Conservation (phyloP, 2,329 filamentous ascomycete species). For the Fusarium avenaceum region DNA sequence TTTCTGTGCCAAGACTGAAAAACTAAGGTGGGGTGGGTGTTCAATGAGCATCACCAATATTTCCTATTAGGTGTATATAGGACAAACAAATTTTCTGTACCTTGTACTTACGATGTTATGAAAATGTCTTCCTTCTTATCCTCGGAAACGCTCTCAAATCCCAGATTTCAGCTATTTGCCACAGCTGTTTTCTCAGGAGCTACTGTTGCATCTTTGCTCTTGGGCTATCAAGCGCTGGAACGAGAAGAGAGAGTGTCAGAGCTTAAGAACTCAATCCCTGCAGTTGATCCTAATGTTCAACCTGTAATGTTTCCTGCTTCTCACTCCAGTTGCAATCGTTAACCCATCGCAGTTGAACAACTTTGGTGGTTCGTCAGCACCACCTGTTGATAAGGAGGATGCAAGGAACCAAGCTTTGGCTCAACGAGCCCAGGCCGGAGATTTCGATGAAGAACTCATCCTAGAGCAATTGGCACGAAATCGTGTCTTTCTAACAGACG, state of each 20-base stretch:
- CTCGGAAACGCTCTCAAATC: slow-evolving; percentile 59
- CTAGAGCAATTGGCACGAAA: slow-evolving; percentile 95
- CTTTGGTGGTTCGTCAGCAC: slow-evolving; percentile 67
- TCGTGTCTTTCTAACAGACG: slow-evolving; percentile 87
- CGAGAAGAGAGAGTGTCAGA: slow-evolving; percentile 66
- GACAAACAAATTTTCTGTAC: slow-evolving; percentile 4
- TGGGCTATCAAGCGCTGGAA: slow-evolving; percentile 73
- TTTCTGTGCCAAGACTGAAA: slow-evolving; percentile 30
- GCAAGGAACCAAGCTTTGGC: slow-evolving; percentile 70
- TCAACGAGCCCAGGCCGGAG: slow-evolving; percentile 70
- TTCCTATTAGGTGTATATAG: neutral
- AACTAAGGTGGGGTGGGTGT: slow-evolving; percentile 1
- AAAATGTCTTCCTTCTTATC: slow-evolving; percentile 60
- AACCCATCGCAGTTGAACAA: slow-evolving; percentile 66
- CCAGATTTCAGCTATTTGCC: slow-evolving; percentile 73
- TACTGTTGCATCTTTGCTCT: slow-evolving; percentile 70
- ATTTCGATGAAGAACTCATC: slow-evolving; percentile 84
- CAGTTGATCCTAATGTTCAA: slow-evolving; percentile 37
- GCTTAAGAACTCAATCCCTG: slow-evolving; percentile 72
- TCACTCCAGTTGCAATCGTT: slow-evolving; percentile 13
- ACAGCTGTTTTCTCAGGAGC: slow-evolving; percentile 77
- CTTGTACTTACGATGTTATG: slow-evolving; percentile 31
- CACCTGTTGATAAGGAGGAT: slow-evolving; percentile 70
- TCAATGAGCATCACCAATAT: slow-evolving; percentile 13
- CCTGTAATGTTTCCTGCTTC: slow-evolving; percentile 29